phyloP scores from a whole-genome alignment of 2,329 filamentous ascomycete genomes.

The Pseudocercospora eumusae region DNA sequence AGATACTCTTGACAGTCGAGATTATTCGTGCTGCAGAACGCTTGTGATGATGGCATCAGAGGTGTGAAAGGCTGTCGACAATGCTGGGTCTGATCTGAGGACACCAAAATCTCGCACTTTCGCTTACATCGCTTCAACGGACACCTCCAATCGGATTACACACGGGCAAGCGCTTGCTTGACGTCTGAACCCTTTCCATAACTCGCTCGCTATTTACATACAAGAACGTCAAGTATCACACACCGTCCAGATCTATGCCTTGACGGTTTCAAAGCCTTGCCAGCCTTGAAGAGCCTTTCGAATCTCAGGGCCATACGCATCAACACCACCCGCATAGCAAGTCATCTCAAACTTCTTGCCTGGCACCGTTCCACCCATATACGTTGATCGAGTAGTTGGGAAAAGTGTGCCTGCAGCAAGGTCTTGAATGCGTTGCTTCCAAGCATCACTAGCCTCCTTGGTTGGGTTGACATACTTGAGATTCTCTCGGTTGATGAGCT shows the following conservation, averaged over 20 bases:
- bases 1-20: no score
- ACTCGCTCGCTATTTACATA: not conserved
- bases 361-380: conserved; percentile 35
- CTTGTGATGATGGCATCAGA: no score
- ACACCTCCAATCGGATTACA: not conserved
- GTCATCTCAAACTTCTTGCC: conserved; percentile 36
- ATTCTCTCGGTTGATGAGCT: conserved; percentile 30
- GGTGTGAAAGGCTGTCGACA: not conserved
- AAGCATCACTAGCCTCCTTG: conserved; percentile 33
- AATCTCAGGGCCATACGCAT: conserved; percentile 35
- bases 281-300: conserved; percentile 28
- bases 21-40: no score
- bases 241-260: conserved; percentile 18
- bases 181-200: not conserved
- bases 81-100: not conserved
- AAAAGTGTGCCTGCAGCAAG: conserved; percentile 33
- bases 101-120: not conserved
- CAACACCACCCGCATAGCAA: conserved; percentile 36
- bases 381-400: conserved; percentile 33
- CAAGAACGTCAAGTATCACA: not conserved
- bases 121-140: not conserved
- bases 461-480: conserved; percentile 36
- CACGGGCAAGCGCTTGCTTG: not conserved
- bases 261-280: conserved; percentile 34
- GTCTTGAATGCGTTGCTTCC: conserved; percentile 37